A percentile compares a stretch with the other conserved stretches of the same genome.
phyloP scores from a whole-genome alignment of 2,329 filamentous ascomycete species.

The Pseudocercospora fijiensis region DNA sequence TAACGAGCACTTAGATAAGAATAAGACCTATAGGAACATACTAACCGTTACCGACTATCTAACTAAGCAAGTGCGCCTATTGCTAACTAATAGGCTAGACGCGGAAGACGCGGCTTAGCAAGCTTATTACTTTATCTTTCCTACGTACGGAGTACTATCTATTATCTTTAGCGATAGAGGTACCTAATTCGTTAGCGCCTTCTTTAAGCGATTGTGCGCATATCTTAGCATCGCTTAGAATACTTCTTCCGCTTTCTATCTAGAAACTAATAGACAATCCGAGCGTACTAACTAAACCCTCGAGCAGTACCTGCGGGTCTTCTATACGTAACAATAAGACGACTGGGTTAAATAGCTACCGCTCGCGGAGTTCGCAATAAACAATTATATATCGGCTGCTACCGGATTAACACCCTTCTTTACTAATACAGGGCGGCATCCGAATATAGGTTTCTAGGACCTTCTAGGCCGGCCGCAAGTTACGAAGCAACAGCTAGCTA shows the following conservation, averaged over 20 bases:
- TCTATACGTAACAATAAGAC: conserved; percentile 4
- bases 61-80: neutral
- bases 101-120: neutral
- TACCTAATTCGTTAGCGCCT: neutral
- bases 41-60: neutral
- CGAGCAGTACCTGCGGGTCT: neutral
- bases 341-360: conserved; percentile 2
- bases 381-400: conserved; percentile 1
- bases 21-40: neutral
- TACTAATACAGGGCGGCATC: neutral
- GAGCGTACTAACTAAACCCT: neutral
- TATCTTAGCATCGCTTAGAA: neutral
- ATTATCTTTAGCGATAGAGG: neutral
- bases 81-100: neutral
- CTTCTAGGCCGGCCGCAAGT: neutral
- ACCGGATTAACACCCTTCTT: conserved; percentile 5
- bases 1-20: neutral
- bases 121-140: neutral
- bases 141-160: neutral
- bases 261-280: neutral
- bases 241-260: neutral
- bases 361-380: conserved; percentile 2
- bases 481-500: neutral
- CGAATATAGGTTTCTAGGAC: neutral
- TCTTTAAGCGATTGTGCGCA: neutral